Percentiles rank a stretch among this genome's conserved stretches.
These are phyloP conservation scores for Grifola frondosa DNA, from an alignment of 1,284 basidiomycete genomes.

Conservation along the genomic window DNA sequence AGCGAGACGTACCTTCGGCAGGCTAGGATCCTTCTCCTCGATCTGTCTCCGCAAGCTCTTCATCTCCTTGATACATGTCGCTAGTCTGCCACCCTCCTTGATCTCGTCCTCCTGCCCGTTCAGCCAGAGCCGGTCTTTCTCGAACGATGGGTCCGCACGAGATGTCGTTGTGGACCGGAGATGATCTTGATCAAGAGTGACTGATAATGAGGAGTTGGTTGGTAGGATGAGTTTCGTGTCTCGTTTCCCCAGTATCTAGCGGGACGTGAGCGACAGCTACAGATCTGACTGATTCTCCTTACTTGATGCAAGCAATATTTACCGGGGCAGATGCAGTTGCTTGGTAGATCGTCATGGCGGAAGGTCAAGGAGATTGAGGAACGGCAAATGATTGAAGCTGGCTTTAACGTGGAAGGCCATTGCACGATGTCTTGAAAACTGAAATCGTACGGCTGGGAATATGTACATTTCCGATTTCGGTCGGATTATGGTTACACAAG, in stretches of 20 bases:
- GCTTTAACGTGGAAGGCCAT: conserved; percentile 18
- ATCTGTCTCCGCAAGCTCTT: conserved; percentile 73
- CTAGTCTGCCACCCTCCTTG: conserved; percentile 76
- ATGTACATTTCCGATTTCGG: too few species aligned
- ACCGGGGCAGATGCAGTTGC: conserved; percentile 93
- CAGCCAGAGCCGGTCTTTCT: conserved; percentile 86
- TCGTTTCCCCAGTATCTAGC: conserved; percentile 97
- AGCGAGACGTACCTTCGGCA: conserved; percentile 60
- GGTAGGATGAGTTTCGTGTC: conserved; percentile 94
- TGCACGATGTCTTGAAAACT: conserved; percentile 29
- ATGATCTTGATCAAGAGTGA: conserved; percentile 96
- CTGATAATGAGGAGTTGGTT: conserved; percentile 96
- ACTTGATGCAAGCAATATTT: conserved; percentile 98
- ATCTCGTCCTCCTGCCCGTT: conserved; percentile 92
- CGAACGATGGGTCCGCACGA: conserved; percentile 78
- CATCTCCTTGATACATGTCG: conserved; percentile 89
- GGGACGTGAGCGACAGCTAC: conserved; percentile 7
- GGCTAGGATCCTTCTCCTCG: conserved; percentile 65
- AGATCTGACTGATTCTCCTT: conserved; percentile 27
- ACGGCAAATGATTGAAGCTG: conserved; percentile 10
- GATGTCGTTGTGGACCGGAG: conserved; percentile 93
- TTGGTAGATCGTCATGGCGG: conserved; percentile 69
- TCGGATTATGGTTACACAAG: too few species aligned
- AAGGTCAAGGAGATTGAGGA: conserved; percentile 16
- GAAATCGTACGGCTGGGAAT: conserved; percentile 27